phyloP scores from a whole-genome alignment of 1,284 basidiomycete species.

The Ceratobasidium sp. region DNA sequence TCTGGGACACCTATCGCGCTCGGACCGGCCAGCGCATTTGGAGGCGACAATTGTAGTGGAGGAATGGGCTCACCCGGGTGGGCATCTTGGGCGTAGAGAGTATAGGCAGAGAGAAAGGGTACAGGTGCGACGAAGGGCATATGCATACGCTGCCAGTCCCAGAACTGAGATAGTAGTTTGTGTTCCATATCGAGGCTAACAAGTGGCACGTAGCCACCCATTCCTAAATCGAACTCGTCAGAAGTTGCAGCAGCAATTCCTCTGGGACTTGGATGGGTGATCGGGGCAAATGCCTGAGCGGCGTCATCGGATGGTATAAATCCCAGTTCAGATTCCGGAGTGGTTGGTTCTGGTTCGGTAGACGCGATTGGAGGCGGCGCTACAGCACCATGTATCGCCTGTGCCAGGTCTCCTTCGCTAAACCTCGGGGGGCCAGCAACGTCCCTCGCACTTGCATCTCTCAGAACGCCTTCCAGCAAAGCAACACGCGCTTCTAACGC shows the following conservation, averaged over 20 bases:
- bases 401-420: not conserved
- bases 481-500: slow-evolving; percentile 34
- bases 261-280: not conserved
- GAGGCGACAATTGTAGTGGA: not conserved
- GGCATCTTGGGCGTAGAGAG: not conserved
- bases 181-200: not conserved
- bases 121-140: slow-evolving; percentile 1
- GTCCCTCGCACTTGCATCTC: slow-evolving; percentile 9
- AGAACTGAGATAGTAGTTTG: slow-evolving; percentile 4
- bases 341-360: not conserved
- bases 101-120: slow-evolving; percentile 11
- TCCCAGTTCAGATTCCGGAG: not conserved
- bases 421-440: not conserved
- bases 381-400: not conserved
- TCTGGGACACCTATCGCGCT: not conserved
- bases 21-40: not conserved
- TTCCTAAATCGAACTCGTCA: slow-evolving; percentile 17
- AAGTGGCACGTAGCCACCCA: not conserved
- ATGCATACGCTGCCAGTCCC: slow-evolving; percentile 21
- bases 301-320: slow-evolving; percentile 17
- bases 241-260: too few species aligned
- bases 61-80: slow-evolving; percentile 7
- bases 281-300: not conserved
- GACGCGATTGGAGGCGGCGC: not conserved
- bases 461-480: slow-evolving; percentile 21